phyloP scores from a whole-genome alignment of 139 green algal genomes.

The Tetradesmus lagerheimii region DNA sequence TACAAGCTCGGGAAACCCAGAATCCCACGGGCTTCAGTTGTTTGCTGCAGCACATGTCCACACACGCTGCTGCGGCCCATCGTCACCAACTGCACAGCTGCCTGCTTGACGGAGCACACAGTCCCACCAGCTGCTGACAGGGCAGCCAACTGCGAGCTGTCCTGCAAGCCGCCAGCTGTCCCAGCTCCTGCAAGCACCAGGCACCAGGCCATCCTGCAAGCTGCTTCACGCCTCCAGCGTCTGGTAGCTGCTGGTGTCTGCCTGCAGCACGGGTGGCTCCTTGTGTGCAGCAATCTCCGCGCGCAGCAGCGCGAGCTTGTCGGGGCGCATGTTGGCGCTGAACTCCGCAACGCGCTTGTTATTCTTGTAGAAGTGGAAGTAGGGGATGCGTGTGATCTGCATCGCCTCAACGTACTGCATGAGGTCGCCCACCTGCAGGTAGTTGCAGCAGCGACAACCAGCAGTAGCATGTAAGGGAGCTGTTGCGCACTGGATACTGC shows the following conservation, averaged over 20 bases:
- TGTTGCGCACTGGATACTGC: background rate
- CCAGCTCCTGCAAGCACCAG: background rate
- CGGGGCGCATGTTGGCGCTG: constrained; percentile 67
- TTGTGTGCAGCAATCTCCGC: constrained; percentile 63
- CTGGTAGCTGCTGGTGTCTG: constrained; percentile 4
- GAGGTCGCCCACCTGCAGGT: constrained; percentile 46
- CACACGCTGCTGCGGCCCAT: no score
- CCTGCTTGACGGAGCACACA: no score
- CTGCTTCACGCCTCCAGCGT: background rate
- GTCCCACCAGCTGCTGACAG: no score
- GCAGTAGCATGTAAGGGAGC: background rate
- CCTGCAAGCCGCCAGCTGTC: background rate
- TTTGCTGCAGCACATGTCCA: no score
- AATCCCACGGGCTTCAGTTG: no score
- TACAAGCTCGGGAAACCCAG: no score
- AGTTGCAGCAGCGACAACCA: background rate
- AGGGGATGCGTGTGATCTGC: constrained; percentile 66
- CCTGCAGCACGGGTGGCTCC: constrained; percentile 5
- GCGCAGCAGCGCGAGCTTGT: constrained; percentile 64
- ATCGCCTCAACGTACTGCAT: constrained; percentile 57
- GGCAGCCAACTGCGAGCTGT: background rate
- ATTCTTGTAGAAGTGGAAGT: constrained; percentile 60
- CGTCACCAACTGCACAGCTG: no score
- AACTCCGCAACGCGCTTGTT: constrained; percentile 58
- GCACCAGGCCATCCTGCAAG: background rate